phyloP scores from a whole-genome alignment of 164 flowering plant genomes.

The Brasenia schreberi region DNA sequence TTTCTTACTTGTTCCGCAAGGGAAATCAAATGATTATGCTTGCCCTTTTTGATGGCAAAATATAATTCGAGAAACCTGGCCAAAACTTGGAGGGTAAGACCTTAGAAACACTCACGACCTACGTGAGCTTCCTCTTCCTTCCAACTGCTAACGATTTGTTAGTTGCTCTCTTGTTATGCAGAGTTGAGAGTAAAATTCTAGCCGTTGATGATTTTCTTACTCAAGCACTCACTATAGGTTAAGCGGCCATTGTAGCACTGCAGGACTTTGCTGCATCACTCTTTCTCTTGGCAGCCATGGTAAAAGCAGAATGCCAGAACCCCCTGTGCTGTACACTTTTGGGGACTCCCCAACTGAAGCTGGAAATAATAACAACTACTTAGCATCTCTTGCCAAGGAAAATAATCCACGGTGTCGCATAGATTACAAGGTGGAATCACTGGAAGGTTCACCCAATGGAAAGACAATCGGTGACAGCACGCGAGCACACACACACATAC shows the following conservation, averaged over 20 bases:
- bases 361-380: constrained; percentile 63
- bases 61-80: too few relatives aligned
- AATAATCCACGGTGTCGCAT: constrained; percentile 61
- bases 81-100: too few relatives aligned
- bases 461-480: constrained; percentile 50
- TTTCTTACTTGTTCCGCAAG: too few relatives aligned
- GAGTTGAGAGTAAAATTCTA: background rate
- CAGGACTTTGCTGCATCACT: background rate
- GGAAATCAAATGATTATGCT: too few relatives aligned
- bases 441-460: constrained; percentile 72
- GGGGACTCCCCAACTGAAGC: constrained; percentile 77
- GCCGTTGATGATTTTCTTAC: background rate
- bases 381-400: constrained; percentile 47
- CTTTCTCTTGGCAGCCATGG: background rate
- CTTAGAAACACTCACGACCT: too few relatives aligned
- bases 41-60: too few relatives aligned
- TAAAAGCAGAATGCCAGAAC: background rate
- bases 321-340: constrained; percentile 40
- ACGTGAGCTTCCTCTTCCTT: too few relatives aligned
- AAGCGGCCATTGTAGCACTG: background rate
- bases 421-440: constrained; percentile 47
- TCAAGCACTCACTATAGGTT: background rate
- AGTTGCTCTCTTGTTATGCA: too few relatives aligned
- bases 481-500: too few relatives aligned
- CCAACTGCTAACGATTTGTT: too few relatives aligned